Conservation (phyloP, 345 rosid species). For the rapeseed (Brassica napus) region DNA sequence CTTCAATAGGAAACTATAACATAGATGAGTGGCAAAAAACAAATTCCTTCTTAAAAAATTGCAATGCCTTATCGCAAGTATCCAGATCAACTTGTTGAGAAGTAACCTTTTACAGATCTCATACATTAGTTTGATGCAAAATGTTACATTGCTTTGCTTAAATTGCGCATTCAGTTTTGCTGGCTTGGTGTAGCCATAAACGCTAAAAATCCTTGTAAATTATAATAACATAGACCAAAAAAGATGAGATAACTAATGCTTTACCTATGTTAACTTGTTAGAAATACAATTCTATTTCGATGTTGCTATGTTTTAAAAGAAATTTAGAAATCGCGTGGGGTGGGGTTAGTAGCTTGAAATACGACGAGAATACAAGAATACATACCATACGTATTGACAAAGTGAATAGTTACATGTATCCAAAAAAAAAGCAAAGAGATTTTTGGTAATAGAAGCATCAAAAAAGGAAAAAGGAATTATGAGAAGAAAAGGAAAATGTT, state of each 20-base stretch:
- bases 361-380: not conserved
- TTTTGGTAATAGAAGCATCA: constrained; percentile 16
- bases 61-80: not conserved
- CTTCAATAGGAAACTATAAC: not conserved
- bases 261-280: not conserved
- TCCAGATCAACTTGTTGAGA: not conserved
- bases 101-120: not conserved
- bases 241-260: not conserved
- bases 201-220: not conserved
- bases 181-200: not conserved
- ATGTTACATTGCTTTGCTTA: not conserved
- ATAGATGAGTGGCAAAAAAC: not conserved
- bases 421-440: not conserved
- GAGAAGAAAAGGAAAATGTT: constrained; percentile 75
- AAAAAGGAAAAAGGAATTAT: constrained; percentile 70
- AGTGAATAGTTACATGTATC: not conserved
- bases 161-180: not conserved
- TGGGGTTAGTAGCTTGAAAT: not conserved
- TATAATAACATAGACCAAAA: not conserved
- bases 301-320: not conserved
- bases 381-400: not conserved
- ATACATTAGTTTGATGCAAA: not conserved
- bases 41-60: not conserved
- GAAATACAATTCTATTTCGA: not conserved
- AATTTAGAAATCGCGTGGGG: not conserved